These are phyloP conservation scores for Botrytis paeoniae DNA, from an alignment of 2,329 filamentous ascomycete genomes.

Conservation along the genomic window DNA sequence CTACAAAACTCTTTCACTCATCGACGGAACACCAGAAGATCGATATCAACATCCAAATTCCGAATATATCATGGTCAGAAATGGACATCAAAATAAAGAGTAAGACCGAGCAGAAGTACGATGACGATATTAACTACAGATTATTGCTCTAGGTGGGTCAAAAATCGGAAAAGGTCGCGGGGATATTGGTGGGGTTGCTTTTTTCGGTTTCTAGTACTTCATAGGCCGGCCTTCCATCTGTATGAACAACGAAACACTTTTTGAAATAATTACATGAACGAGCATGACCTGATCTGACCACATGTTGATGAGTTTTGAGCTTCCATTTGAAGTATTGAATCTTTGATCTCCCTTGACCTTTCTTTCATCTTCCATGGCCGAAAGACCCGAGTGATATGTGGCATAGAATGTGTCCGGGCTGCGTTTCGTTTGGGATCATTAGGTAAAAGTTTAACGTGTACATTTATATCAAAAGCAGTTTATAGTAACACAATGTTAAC, in stretches of 20 bases:
- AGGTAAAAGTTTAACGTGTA: background rate
- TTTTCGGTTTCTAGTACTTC: background rate
- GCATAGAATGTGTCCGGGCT: background rate
- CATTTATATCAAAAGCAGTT: background rate
- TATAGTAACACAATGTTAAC: background rate
- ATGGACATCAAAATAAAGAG: background rate
- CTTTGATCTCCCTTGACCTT: background rate
- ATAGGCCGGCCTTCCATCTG: background rate
- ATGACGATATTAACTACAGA: conserved; percentile 9
- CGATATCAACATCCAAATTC: background rate
- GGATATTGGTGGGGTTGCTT: conserved; percentile 2
- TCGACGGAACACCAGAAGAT: background rate
- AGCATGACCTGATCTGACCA: background rate
- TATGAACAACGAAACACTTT: background rate
- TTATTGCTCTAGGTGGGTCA: background rate
- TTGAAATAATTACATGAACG: background rate
- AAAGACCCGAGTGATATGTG: background rate
- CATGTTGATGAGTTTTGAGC: background rate
- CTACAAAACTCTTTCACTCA: background rate
- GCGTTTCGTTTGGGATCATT: background rate
- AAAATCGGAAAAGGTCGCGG: conserved; percentile 9
- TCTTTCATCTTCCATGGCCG: background rate
- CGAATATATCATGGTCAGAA: background rate
- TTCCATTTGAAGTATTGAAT: background rate
- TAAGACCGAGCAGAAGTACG: conserved; percentile 12